These are phyloP conservation scores for Fusarium sulawesiense DNA, from an alignment of 2,329 filamentous ascomycete genomes.

Conservation along the genomic window DNA sequence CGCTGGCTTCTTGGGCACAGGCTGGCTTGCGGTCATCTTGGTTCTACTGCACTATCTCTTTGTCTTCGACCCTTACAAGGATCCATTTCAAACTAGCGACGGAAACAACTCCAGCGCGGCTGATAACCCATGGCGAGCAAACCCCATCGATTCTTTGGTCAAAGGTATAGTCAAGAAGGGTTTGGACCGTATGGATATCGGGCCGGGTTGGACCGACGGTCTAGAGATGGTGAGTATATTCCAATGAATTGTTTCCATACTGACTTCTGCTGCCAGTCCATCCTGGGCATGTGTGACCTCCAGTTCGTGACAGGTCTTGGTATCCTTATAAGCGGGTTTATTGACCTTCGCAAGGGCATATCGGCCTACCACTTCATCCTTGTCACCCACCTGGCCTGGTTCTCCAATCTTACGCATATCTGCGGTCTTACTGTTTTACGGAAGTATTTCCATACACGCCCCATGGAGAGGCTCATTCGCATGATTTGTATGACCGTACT, in stretches of 20 bases:
- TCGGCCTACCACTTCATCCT: background rate
- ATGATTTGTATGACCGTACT: background rate
- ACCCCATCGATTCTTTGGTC: background rate
- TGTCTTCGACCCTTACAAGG: background rate
- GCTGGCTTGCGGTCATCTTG: background rate
- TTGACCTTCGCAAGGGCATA: background rate
- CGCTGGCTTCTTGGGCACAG: background rate
- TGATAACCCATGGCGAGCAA: rapidly evolving
- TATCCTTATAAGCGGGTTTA: background rate
- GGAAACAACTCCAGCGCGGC: rapidly evolving
- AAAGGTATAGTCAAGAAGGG: background rate
- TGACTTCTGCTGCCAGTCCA: background rate
- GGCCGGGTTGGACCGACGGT: background rate
- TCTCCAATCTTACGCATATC: background rate
- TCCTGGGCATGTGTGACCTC: background rate
- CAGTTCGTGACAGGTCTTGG: background rate
- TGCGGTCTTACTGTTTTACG: background rate
- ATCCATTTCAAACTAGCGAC: background rate
- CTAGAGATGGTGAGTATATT: background rate
- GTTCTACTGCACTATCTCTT: background rate
- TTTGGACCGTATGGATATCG: rapidly evolving
- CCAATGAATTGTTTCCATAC: background rate
- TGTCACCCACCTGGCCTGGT: background rate
- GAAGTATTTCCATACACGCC: background rate
- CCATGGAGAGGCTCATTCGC: background rate